Base-by-base conservation (phyloP, 495 filamentous ascomycete species). In the Tuber aestivum region DNA sequence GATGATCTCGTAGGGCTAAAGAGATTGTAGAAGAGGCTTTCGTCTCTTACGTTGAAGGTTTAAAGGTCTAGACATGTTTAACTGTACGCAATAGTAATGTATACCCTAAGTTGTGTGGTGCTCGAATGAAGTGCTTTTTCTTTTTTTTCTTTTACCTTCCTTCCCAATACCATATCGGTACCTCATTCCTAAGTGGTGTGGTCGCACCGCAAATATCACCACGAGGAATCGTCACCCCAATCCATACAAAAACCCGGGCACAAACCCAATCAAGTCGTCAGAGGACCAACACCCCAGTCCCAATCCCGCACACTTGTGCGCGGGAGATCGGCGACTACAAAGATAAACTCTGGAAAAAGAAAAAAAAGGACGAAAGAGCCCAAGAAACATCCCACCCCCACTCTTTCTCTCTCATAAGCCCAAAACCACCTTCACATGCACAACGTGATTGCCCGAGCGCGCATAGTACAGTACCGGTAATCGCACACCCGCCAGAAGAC, bases 1-100 rank as follows among this genome's bases (percentile, higher is more conserved):
- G 77, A 82, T 69, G 81, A 82, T 65, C 70, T 82, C 32, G 77
- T 82, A 21, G 81, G 81, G 14, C 74, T 82, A 74, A 82, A 82
- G 77, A 79, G 78, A 27, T 77, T 79, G 70, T 79, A 68, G 65
- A 44, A 38, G 70, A 35, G 71, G 56, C 20, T 65, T 65, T 7
- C 50, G 27, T 61, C 27, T 61, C 10, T 61, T 61, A 61, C 27
- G n/a, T 61, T 61, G 18, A 27, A 61, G 18, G n/a, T 61, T 61
- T 61, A 27, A 61, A 61, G 12, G n/a, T 61, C 56, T 65, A 65
- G 56, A 65, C 14, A 65, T 65, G 56, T 35, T 65, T 65, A 35
- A 65, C 56, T 65, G 56, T 65, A 18, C 16, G 14, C 56, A 35
- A 65, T 65, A 65, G 6, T 18, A 65, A 20, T 35, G 27, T 65